These are phyloP conservation scores for Breviolum minutum DNA, from an alignment of 73 alveolate genomes.

Conservation along the genomic window DNA sequence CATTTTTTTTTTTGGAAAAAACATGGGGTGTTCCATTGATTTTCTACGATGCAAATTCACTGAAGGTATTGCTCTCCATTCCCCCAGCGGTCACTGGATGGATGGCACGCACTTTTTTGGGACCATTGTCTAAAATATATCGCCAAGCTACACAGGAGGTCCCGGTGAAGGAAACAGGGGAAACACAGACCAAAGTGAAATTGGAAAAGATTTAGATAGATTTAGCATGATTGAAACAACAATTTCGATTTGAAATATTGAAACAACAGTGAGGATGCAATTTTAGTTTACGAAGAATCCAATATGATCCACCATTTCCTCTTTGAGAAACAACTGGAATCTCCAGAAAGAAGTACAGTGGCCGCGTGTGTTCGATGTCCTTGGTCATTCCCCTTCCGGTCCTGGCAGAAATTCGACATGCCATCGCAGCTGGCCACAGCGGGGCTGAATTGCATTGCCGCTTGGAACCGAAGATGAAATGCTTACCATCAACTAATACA, in stretches of 20 bases:
- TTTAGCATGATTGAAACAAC: no score
- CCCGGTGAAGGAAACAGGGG: background rate
- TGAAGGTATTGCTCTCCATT: conserved; percentile 14
- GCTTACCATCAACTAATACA: background rate
- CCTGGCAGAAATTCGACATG: conserved; percentile 28
- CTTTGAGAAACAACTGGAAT: no score
- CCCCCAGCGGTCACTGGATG: conserved; percentile 29
- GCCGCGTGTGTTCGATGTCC: no score
- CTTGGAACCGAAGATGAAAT: background rate
- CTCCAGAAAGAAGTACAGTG: no score
- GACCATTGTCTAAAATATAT: conserved; percentile 22
- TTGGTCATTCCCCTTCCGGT: background rate
- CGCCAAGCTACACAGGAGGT: conserved; percentile 46
- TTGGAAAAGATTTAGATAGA: no score
- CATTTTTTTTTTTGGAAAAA: background rate
- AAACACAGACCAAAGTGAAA: background rate
- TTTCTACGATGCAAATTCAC: background rate
- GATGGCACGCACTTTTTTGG: background rate
- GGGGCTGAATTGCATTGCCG: conserved; percentile 28
- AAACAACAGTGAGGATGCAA: no score
- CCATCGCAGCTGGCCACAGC: conserved; percentile 51
- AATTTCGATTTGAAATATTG: no score
- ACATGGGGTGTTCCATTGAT: background rate
- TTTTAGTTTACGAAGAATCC: no score
- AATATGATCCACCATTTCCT: no score